A percentile compares a stretch with the other conserved stretches of the same genome.
These are phyloP conservation scores for Termitomyces sp. DNA, from an alignment of 768 basidiomycete genomes.

Conservation along the genomic window DNA sequence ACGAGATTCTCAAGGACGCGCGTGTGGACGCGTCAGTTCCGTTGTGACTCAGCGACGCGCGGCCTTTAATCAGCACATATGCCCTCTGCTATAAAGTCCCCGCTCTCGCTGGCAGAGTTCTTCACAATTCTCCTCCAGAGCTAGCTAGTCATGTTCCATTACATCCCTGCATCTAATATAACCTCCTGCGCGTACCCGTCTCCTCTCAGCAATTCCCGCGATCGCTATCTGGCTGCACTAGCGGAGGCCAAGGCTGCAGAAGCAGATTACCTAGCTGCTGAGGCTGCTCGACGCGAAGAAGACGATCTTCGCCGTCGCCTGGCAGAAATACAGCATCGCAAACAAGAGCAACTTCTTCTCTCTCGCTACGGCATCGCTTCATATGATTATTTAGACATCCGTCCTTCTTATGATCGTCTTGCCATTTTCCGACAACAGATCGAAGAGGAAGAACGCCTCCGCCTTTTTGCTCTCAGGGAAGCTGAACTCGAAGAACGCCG, in stretches of 20 bases:
- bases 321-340: slow-evolving; percentile 15
- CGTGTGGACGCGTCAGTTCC: slow-evolving; percentile 12
- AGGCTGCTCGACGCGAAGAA: slow-evolving; percentile 27
- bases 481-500: slow-evolving; percentile 5
- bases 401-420: slow-evolving; percentile 6
- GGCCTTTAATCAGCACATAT: slow-evolving; percentile 12
- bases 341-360: background rate
- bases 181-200: slow-evolving; percentile 2
- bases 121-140: background rate
- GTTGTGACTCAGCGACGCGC: slow-evolving; percentile 15
- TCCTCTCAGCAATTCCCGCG: slow-evolving; percentile 17
- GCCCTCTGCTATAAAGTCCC: slow-evolving; percentile 16
- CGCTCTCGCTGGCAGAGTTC: background rate
- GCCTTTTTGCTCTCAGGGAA: background rate
- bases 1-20: slow-evolving; percentile 10
- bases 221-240: slow-evolving; percentile 30
- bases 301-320: slow-evolving; percentile 21
- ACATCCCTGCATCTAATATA: background rate
- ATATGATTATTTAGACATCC: background rate
- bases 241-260: slow-evolving; percentile 31
- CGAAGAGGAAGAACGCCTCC: slow-evolving; percentile 10
- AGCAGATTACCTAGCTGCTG: slow-evolving; percentile 28
- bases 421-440: slow-evolving; percentile 6
- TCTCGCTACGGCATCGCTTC: slow-evolving; percentile 1
- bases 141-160: slow-evolving; percentile 14